Base-by-base conservation (phyloP, 2,329 filamentous ascomycete genomes). In the Monosporascus sp. region DNA sequence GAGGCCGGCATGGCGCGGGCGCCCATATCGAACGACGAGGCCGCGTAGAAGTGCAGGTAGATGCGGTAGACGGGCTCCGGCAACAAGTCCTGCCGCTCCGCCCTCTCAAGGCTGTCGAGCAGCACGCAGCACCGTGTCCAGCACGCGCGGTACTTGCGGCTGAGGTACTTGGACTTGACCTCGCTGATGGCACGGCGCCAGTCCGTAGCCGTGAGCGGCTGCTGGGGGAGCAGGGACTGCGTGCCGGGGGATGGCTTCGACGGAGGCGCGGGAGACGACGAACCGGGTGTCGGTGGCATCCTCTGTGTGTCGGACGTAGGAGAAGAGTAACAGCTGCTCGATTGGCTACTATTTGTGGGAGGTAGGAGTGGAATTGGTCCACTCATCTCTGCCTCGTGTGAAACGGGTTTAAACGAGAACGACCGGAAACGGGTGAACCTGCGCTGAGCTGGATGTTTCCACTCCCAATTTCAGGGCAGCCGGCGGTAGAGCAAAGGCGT, bases 1-100 rank as follows among this genome's bases (percentile, higher is more conserved):
- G 72, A 72, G 11, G 72, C 67, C 17, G 74, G 73, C 7, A 82
- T 68, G 37, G 74, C 71, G 28, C 75, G 73, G 1, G 79, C 79
- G 59, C 80, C 79, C 70, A 78, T 77, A 61, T 84, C 81, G 43
- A 81, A 73, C 15, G 81, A 78, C n/a, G 74, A 77, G 20, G 81
- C 81, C n/a, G 80, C 81, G 56, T 84, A 85, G 64, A 84, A 84
- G 63, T 82, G 76, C 6, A 85, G 72, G 55, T 82, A 83, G 58
- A 84, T 78, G 37, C 82, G 70, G 61, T 84, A 78, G 7, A 78
- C 70, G 2, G 79, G 77, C 20, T 78, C 69, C 26, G 71, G 63
- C 14, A 70, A 70, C 49, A 63, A 63, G 48, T 78, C 70, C 58
- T 46, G 22, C 26, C 15, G 11, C 20, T 31, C n/a, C 14, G 24